Conservation (phyloP, 331 rosid species). For the Telfairia occidentalis region DNA sequence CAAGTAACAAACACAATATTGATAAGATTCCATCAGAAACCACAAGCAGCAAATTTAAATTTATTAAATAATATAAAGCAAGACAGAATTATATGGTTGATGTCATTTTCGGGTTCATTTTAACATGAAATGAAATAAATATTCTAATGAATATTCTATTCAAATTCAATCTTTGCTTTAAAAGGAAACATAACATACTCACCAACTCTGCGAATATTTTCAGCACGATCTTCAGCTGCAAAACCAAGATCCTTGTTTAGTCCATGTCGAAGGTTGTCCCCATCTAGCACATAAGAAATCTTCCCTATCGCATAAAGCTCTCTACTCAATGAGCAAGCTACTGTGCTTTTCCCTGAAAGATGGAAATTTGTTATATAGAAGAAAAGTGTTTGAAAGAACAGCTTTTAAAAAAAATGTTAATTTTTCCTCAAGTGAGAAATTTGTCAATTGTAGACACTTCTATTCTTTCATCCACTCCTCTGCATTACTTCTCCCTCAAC, state of each 20-base stretch:
- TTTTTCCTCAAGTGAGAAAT: not conserved
- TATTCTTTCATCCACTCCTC: not conserved
- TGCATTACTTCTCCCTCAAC: not conserved
- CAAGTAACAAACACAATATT: not conserved
- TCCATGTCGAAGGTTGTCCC: conserved; percentile 86
- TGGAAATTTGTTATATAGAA: not conserved
- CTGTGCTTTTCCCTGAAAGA: conserved; percentile 60
- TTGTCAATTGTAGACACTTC: not conserved
- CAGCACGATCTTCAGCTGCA: conserved; percentile 61
- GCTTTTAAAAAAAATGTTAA: not conserved
- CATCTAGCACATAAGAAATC: conserved; percentile 69
- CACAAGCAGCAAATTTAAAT: not conserved
- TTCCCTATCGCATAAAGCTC: conserved; percentile 54
- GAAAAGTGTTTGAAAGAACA: not conserved
- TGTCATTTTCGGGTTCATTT: not conserved
- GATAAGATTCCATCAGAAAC: not conserved
- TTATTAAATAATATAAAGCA: not conserved
- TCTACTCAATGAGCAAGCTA: conserved; percentile 61
- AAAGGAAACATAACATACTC: conserved; percentile 14
- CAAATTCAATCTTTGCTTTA: not conserved
- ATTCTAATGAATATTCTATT: not conserved
- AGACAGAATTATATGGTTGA: not conserved
- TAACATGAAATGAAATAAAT: not conserved
- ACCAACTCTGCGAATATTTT: conserved; percentile 85
- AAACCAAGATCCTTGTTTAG: conserved; percentile 67